These are phyloP conservation scores for Zoysia matrella DNA, from an alignment of 202 grass and related monocot genomes.

Conservation along the genomic window DNA sequence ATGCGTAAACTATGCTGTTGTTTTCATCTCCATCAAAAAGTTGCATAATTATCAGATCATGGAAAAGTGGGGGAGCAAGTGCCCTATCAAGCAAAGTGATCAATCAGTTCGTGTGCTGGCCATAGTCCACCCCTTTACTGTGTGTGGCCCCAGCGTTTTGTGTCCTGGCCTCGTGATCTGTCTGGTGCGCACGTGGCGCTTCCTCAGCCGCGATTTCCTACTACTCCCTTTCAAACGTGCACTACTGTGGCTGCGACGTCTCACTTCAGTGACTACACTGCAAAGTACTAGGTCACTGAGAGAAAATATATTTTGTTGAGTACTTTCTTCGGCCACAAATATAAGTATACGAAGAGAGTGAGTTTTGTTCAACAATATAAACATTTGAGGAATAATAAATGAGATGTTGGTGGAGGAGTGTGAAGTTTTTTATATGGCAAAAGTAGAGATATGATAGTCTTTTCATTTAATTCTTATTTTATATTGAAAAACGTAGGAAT, in stretches of 20 bases:
- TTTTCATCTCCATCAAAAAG: neutral
- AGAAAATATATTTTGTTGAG: neutral
- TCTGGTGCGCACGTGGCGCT: slow-evolving; percentile 52
- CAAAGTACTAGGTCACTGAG: neutral
- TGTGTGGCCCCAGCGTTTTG: slow-evolving; percentile 39
- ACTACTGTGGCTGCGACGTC: neutral
- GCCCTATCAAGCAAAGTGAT: neutral
- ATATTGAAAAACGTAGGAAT: no score
- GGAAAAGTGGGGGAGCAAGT: neutral
- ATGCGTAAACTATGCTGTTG: neutral
- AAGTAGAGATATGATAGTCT: no score
- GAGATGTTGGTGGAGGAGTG: no score
- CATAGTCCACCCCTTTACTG: slow-evolving; percentile 23
- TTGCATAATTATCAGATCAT: neutral
- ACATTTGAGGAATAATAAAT: no score
- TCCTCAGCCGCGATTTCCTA: slow-evolving; percentile 32
- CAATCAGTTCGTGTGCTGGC: slow-evolving; percentile 23
- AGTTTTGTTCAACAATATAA: no score
- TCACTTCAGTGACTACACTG: slow-evolving; percentile 38
- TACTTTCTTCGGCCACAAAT: no score
- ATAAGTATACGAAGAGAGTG: no score
- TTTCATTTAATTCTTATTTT: no score
- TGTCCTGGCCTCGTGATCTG: slow-evolving; percentile 36
- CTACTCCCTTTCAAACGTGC: slow-evolving; percentile 9
- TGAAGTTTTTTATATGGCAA: no score